Evolutionary conservation across 2,329 filamentous ascomycete genomes (phyloP), one percentile per base, ranked within the genome.

Genomic region (Cercospora sojina): DNA sequence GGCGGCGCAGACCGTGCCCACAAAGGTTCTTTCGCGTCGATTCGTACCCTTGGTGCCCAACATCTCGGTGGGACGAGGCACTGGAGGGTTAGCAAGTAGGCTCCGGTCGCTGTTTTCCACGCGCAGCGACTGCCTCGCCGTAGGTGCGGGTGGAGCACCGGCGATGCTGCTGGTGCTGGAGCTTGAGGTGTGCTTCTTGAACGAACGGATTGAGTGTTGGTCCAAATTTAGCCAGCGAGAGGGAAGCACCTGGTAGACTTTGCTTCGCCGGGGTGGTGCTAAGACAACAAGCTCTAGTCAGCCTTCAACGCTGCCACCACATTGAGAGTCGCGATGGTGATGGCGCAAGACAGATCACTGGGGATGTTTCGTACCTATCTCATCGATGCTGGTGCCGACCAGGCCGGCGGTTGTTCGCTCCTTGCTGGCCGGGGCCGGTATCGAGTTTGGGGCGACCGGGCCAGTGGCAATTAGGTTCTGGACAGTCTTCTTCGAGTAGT

Each of bases 1-100:
- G 16, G 97, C 93, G 59, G 93, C 91, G 80, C 95, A 99, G 81
- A 96, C 91, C 77, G 89, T 93, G 55, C 95, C 95, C 63, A 98
- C 91, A 80, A 97, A 98, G 1, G 94, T 99, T 77, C 95, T 87
- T 80, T 98, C 94, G 76, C 93, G 87, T 76, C 95, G 87, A 71
- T 74, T 73, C 29, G 73, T 71, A 13, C 68, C 69, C 61, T 74
- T 75, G 32, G 72, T 66, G 62, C 74, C 73, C 59, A 76, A 72
- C 76, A 78, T 78, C 62, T 73, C 76, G 72, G 68, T 70, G 55
- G 71, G 71, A 55, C 67, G 67, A 53, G 71, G 64, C 62, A 74
- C 68, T 62, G 69, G 67, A 60, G 66, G 66, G 51, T 62, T 58
- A 43, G 70, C 67, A 62, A 69, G 67, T 64, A 65, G 47, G 67